Evolutionary conservation across 2,329 filamentous ascomycete species (phyloP).

Genomic region (Dendryphion nanum): DNA sequence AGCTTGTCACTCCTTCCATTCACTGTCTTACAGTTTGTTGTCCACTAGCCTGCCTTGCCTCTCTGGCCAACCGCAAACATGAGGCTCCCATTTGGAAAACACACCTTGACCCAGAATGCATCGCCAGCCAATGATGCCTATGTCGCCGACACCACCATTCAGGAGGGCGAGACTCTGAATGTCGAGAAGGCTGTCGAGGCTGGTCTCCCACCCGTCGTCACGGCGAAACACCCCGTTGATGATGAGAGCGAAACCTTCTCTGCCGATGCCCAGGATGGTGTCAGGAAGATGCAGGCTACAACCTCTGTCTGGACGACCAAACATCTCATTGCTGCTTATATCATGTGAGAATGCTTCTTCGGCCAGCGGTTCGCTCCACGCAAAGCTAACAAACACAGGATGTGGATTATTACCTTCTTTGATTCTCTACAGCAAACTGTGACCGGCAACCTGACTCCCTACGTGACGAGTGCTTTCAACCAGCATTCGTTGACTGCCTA

Average conservation of each 20-base stretch:
- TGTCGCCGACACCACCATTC: background rate
- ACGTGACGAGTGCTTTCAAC: conserved; percentile 32
- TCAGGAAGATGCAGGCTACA: conserved; percentile 31
- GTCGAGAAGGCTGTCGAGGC: conserved; percentile 10
- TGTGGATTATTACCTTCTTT: conserved; percentile 35
- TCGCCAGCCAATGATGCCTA: conserved; percentile 1
- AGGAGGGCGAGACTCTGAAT: conserved; percentile 5
- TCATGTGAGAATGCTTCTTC: background rate
- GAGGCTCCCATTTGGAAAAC: background rate
- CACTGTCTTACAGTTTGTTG: too few species aligned
- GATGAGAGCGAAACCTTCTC: conserved; percentile 1
- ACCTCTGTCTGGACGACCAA: conserved; percentile 31
- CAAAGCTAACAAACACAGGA: background rate
- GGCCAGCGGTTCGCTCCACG: too few species aligned
- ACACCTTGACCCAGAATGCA: background rate
- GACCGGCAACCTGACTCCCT: conserved; percentile 31
- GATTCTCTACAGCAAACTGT: conserved; percentile 43
- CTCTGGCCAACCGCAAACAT: background rate
- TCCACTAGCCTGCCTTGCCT: too few species aligned
- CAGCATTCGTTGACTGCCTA: conserved; percentile 24
- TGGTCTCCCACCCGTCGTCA: conserved; percentile 7
- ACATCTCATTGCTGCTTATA: background rate
- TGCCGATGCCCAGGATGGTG: conserved; percentile 19
- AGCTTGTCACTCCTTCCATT: too few species aligned
- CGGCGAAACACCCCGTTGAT: conserved; percentile 9